Evolutionary conservation across 192 early-diverging fungal genomes (phyloP).

Genomic region (Mortierella alpina): DNA sequence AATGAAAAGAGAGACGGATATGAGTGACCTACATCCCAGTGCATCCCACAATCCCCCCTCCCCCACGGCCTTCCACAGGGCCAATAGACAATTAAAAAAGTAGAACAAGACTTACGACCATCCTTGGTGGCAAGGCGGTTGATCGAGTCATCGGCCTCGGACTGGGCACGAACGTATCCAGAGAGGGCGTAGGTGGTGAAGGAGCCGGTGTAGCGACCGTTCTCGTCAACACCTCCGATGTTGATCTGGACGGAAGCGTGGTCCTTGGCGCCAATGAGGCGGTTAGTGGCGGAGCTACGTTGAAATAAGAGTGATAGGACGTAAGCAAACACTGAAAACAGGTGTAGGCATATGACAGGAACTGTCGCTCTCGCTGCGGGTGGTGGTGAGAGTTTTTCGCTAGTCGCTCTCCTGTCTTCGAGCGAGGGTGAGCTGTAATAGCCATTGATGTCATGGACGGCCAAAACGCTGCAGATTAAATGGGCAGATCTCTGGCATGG

Average conservation of each 20-base stretch:
- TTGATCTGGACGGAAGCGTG: constrained; percentile 99
- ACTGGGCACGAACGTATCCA: constrained; percentile 90
- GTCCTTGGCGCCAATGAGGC: constrained; percentile 98
- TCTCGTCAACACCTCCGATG: constrained; percentile 91
- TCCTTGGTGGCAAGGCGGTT: constrained; percentile 91
- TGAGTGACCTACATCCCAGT: neutral
- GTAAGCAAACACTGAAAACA: neutral
- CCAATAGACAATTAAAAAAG: neutral
- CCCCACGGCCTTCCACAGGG: neutral
- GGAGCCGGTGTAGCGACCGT: constrained; percentile 77
- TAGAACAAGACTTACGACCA: constrained; percentile 64
- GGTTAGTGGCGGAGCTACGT: constrained; percentile 95
- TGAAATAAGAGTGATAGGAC: neutral
- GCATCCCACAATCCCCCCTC: neutral
- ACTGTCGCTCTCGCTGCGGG: no score
- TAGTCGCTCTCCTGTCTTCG: no score
- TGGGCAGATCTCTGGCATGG: no score
- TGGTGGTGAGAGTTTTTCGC: no score
- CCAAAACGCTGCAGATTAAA: no score
- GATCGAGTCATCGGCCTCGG: constrained; percentile 95
- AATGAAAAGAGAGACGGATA: neutral
- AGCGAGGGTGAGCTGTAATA: no score
- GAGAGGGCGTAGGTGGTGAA: constrained; percentile 91
- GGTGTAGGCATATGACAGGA: neutral
- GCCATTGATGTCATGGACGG: no score